Base-by-base conservation (phyloP, 2,329 filamentous ascomycete genomes). In the Fusarium succisae region DNA sequence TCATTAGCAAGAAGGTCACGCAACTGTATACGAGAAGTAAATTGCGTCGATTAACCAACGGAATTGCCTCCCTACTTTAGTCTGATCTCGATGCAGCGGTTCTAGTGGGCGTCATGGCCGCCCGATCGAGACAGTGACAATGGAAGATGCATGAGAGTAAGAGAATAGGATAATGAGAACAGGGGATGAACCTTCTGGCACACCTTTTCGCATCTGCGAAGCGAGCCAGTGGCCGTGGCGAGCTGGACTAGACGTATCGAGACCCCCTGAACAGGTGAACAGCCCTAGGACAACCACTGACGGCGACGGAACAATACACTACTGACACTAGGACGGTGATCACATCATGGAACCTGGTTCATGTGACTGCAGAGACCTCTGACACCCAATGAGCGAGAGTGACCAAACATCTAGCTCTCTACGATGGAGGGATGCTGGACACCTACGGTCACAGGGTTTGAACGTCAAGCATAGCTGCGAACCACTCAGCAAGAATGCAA, bases 161-260 rank as follows among this genome's bases (percentile, higher is more conserved):
- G 6, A 17, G 5, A 10, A 11, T 24, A 4, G 6, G 24, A 30
- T 32, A 13, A 44, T 17, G 10, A 5, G 15, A 38, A 45, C 26
- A 30, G 12, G 8, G 12, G 5, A 20, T 24, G 5, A 30, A 30
- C 32, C 10, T 44, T 37, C 20, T 30, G 20, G 0, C 22, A 30
- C 32, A 45, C 51, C 59, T 38, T 26, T 18, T 10, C 10, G 4
- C 3, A 30, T 20, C 22, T 18, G 3, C 5, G 15, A 12, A 41
- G 18, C 8, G 17, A 57, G 17, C 28, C 12, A 22, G 17, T 4
- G 30, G 30, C 7, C 20, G 17, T 44, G 37, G 28, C 18, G 6
- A 22, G 9, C 3, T 45, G 24, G 6, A 20, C 15, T 13, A 13
- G 20, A 35, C 14, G 28, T 15, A 5, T 20, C 0, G 1, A 26